phyloP scores from a whole-genome alignment of 192 early-diverging fungal genomes.

The Allomyces javanicus region DNA sequence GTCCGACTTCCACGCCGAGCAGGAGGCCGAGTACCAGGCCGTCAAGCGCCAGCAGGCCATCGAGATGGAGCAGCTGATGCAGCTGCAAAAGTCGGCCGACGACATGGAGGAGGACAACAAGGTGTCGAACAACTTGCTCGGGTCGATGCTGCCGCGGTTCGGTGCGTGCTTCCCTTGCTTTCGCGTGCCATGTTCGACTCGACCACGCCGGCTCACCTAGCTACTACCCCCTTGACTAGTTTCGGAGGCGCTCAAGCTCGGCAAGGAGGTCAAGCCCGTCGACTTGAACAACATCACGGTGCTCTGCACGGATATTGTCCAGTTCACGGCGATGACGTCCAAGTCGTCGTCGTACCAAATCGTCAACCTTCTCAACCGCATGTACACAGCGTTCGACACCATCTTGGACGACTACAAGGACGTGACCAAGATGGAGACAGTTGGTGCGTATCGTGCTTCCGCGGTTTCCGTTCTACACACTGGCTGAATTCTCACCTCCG shows the following conservation, averaged over 20 bases:
- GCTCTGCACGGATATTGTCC: slow-evolving; percentile 19
- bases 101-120: slow-evolving; percentile 23
- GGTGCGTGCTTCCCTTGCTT: too few relatives aligned
- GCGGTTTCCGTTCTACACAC: too few relatives aligned
- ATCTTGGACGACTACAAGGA: slow-evolving; percentile 21
- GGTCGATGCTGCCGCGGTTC: slow-evolving; percentile 18
- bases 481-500: too few relatives aligned
- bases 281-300: slow-evolving; percentile 18
- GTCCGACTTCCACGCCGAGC: slow-evolving; percentile 3
- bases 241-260: slow-evolving; percentile 9
- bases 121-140: slow-evolving; percentile 17
- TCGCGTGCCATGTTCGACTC: too few relatives aligned
- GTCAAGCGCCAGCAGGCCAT: slow-evolving; percentile 19
- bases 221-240: too few relatives aligned
- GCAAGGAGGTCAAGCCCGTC: slow-evolving; percentile 12
- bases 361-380: slow-evolving; percentile 20
- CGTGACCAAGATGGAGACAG: slow-evolving; percentile 24
- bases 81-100: slow-evolving; percentile 15
- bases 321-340: slow-evolving; percentile 20
- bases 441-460: slow-evolving; percentile 3
- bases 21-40: slow-evolving; percentile 13
- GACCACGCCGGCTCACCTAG: too few relatives aligned
- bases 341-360: slow-evolving; percentile 16
- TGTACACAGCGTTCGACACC: slow-evolving; percentile 23
- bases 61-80: slow-evolving; percentile 17